phyloP scores from a whole-genome alignment of 129 eudicot genomes.

The Lactuca saligna region DNA sequence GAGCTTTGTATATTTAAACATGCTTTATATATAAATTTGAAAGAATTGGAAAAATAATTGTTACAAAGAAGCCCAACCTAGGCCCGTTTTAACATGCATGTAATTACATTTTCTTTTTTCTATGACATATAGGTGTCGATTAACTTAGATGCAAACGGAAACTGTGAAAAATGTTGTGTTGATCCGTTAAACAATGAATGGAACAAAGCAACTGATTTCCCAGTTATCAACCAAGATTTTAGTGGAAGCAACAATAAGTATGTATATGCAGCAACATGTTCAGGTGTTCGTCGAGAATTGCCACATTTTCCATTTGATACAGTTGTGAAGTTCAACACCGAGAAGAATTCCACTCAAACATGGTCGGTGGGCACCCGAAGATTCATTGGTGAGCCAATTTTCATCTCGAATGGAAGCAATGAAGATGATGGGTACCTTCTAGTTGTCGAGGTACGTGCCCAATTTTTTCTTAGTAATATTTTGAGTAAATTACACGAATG shows the following conservation, averaged over 20 bases:
- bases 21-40: no score
- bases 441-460: conserved; percentile 67
- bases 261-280: conserved; percentile 73
- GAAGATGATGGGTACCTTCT: conserved; percentile 95
- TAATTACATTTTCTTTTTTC: no score
- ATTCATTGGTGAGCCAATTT: conserved; percentile 90
- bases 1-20: no score
- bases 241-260: conserved; percentile 56
- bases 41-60: neutral
- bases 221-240: conserved; percentile 56
- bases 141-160: conserved; percentile 42
- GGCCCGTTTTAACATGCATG: neutral
- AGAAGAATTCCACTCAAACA: conserved; percentile 33
- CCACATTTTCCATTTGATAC: conserved; percentile 90
- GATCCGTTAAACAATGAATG: conserved; percentile 48
- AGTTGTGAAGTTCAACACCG: conserved; percentile 59
- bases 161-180: conserved; percentile 47
- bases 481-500: no score
- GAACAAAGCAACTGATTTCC: conserved; percentile 72
- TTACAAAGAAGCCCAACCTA: neutral
- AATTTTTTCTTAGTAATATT: neutral
- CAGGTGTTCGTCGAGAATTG: conserved; percentile 57
- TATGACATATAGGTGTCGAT: conserved; percentile 52
- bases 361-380: conserved; percentile 70
- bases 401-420: conserved; percentile 49